Percentiles rank a stretch among this genome's conserved stretches.
Conservation (phyloP, 495 filamentous ascomycete genomes). For the Bryoglossum gracile region DNA sequence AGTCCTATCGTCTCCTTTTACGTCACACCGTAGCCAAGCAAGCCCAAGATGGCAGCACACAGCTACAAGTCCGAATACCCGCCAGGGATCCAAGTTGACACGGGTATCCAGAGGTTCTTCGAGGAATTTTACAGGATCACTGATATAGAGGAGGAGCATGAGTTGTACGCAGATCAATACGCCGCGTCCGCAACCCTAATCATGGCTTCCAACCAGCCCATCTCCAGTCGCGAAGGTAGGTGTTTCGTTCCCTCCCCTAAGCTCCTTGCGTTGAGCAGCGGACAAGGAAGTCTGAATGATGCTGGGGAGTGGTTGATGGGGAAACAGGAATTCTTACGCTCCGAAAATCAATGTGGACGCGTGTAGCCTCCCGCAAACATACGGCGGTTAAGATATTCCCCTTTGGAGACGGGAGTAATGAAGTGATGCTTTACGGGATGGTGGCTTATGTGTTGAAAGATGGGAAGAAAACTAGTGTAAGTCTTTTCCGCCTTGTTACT, state of each 20-base stretch:
- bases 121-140: slow-evolving; percentile 51
- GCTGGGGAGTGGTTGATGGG: neutral
- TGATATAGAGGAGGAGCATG: slow-evolving; percentile 49
- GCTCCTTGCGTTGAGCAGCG: no score
- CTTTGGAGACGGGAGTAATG: slow-evolving; percentile 32
- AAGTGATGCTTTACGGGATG: slow-evolving; percentile 57
- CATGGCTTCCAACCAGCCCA: no score
- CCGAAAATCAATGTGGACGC: slow-evolving; percentile 50
- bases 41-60: slow-evolving; percentile 8
- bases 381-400: slow-evolving; percentile 41
- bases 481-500: neutral
- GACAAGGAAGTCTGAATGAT: no score
- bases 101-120: slow-evolving; percentile 41
- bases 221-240: no score
- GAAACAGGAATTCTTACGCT: slow-evolving; percentile 46
- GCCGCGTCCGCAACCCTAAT: slow-evolving; percentile 49
- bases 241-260: no score
- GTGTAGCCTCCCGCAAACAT: slow-evolving; percentile 45
- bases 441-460: slow-evolving; percentile 50
- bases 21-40: neutral
- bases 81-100: slow-evolving; percentile 9
- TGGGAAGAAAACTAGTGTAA: slow-evolving; percentile 32
- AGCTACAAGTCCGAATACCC: slow-evolving; percentile 27
- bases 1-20: no score
- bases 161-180: slow-evolving; percentile 48